These are phyloP conservation scores for Myxozyma lipomycoides DNA, from an alignment of 805 yeast genomes.

Conservation along the genomic window DNA sequence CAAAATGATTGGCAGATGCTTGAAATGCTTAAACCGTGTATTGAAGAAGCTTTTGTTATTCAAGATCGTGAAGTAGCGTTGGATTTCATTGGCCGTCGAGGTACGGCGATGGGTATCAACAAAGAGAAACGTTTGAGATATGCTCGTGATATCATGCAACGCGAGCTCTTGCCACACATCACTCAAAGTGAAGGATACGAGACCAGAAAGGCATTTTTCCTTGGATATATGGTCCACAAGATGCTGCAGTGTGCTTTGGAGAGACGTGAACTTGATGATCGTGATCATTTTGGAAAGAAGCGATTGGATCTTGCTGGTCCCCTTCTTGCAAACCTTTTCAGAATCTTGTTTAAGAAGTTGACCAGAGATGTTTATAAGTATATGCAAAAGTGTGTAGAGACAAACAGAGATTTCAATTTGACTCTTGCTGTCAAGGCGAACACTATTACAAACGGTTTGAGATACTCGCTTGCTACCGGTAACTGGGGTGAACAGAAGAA, in stretches of 20 bases:
- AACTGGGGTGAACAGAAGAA: conserved; percentile 99
- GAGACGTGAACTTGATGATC: conserved; percentile 96
- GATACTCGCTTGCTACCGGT: conserved; percentile 97
- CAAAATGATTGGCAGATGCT: conserved; percentile 99
- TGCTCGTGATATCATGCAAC: conserved; percentile 93
- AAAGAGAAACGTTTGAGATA: conserved; percentile 97
- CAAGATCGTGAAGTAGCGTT: conserved; percentile 98
- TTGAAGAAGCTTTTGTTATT: conserved; percentile 96
- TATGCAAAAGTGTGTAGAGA: conserved; percentile 98
- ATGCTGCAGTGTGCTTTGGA: conserved; percentile 91
- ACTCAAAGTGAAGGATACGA: conserved; percentile 97
- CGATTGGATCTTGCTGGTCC: conserved; percentile 99
- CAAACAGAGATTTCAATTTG: conserved; percentile 93
- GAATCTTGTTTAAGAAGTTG: conserved; percentile 87
- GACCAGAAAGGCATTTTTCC: conserved; percentile 91
- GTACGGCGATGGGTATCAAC: conserved; percentile 91
- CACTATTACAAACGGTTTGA: conserved; percentile 94
- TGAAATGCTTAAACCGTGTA: conserved; percentile 98
- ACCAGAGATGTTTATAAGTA: conserved; percentile 96
- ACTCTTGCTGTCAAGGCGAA: conserved; percentile 95
- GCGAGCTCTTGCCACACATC: conserved; percentile 94
- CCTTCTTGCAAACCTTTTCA: conserved; percentile 87
- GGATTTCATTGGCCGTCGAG: conserved; percentile 97
- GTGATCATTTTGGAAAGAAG: conserved; percentile 99
- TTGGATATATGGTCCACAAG: conserved; percentile 97